Percentiles rank a stretch among this genome's conserved stretches.
phyloP scores from a whole-genome alignment of 139 green algal genomes.

The Micractinium sp. region DNA sequence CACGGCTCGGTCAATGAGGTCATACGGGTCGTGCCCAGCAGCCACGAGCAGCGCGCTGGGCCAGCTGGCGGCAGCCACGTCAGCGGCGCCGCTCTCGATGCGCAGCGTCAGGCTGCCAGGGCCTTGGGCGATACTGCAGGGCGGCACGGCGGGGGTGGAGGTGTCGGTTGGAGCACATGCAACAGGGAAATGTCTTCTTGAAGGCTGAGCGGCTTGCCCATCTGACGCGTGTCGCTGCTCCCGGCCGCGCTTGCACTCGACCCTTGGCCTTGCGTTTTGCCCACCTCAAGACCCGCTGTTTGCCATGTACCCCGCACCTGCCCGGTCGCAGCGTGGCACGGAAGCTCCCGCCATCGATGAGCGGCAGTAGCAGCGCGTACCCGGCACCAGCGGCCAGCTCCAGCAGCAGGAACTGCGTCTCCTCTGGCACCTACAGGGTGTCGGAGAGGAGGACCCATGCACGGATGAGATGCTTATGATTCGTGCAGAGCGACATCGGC shows the following conservation, averaged over 20 bases:
- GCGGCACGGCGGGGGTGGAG: background rate
- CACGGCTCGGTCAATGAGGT: conserved; percentile 68
- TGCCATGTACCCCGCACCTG: background rate
- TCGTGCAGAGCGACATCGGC: too few species aligned
- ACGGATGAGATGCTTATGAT: too few species aligned
- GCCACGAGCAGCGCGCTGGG: conserved; percentile 39
- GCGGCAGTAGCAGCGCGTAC: conserved; percentile 73
- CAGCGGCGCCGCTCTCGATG: conserved; percentile 74
- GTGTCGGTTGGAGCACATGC: background rate
- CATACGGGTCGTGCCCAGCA: conserved; percentile 59
- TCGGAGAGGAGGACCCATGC: background rate
- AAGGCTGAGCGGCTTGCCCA: too few species aligned
- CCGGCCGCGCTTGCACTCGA: too few species aligned
- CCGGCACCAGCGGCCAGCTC: conserved; percentile 74
- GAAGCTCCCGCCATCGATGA: conserved; percentile 79
- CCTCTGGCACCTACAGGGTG: conserved; percentile 66
- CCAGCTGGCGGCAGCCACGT: conserved; percentile 38
- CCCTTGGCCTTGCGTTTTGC: too few species aligned
- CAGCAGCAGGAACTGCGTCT: conserved; percentile 92
- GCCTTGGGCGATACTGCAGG: conserved; percentile 19
- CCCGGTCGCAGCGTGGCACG: conserved; percentile 71
- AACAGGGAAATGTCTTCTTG: too few species aligned
- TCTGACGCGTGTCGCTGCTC: background rate
- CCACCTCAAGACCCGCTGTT: background rate
- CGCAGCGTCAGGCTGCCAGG: conserved; percentile 61